These are phyloP conservation scores for Phytophthora meadii DNA, from an alignment of 352 stramenopile genomes.

Conservation along the genomic window DNA sequence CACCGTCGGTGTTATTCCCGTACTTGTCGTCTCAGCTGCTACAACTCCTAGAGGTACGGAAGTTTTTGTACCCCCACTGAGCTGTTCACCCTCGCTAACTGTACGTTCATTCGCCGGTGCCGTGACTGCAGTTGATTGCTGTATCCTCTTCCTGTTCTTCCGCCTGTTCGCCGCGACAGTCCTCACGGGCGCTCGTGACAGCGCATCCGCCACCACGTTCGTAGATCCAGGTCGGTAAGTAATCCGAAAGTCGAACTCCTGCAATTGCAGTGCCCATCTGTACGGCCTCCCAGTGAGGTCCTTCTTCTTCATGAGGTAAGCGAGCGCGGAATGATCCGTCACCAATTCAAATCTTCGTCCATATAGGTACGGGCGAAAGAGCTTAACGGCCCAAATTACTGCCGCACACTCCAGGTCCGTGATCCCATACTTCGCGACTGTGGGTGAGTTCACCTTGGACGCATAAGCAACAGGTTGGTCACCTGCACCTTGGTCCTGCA, in stretches of 20 bases:
- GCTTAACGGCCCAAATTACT: not conserved
- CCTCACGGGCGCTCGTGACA: constrained; percentile 23
- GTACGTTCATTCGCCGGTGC: too few species aligned
- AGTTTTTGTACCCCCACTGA: too few species aligned
- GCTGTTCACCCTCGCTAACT: too few species aligned
- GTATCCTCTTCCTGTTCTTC: not conserved
- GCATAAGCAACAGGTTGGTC: constrained; percentile 25
- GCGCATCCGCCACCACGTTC: constrained; percentile 30
- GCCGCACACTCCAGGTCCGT: constrained; percentile 37
- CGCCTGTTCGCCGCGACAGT: not conserved
- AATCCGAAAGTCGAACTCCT: constrained; percentile 10
- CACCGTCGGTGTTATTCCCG: too few species aligned
- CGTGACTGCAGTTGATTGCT: too few species aligned
- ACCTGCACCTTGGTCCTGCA: constrained; percentile 22
- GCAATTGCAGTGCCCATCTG: constrained; percentile 4
- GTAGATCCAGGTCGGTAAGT: constrained; percentile 12
- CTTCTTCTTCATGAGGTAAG: not conserved
- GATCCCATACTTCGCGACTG: constrained; percentile 31
- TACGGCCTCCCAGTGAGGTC: constrained; percentile 1
- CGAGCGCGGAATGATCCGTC: not conserved
- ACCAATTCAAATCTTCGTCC: constrained; percentile 4
- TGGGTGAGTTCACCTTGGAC: constrained; percentile 23
- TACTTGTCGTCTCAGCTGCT: too few species aligned
- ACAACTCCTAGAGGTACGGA: too few species aligned
- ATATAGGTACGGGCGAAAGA: constrained; percentile 1